These are phyloP conservation scores for Typha latifolia DNA, from an alignment of 176 grass and related monocot species.

Conservation along the genomic window DNA sequence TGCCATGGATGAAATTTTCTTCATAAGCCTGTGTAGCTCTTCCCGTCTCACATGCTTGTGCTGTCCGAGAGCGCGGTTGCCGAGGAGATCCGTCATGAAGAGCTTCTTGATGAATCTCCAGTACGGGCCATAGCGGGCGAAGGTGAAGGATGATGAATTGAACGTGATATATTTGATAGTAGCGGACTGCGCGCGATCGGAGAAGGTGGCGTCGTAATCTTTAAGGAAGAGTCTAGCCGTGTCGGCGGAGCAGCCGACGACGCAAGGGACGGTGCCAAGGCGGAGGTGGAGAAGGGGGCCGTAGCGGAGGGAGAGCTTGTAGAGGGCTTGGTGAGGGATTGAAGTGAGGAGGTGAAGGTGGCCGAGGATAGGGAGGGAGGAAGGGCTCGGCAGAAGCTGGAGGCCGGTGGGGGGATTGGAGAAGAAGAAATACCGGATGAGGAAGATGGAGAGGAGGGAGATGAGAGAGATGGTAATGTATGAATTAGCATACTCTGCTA, in stretches of 20 bases:
- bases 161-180: conserved; percentile 44
- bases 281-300: conserved; percentile 44
- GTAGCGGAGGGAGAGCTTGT: background rate
- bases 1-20: too few species aligned
- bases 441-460: background rate
- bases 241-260: conserved; percentile 33
- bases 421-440: background rate
- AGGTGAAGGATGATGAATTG: conserved; percentile 37
- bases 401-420: background rate
- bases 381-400: conserved; percentile 38
- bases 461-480: background rate
- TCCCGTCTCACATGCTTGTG: conserved; percentile 41
- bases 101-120: conserved; percentile 80
- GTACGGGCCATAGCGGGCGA: conserved; percentile 56
- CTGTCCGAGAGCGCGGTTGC: conserved; percentile 40
- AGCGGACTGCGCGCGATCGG: conserved; percentile 40
- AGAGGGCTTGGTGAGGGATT: conserved; percentile 51
- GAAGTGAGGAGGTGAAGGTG: conserved; percentile 61
- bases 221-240: conserved; percentile 37
- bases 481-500: background rate
- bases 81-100: conserved; percentile 16
- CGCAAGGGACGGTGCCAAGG: conserved; percentile 37
- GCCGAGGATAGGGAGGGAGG: conserved; percentile 48
- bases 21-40: conserved; percentile 36
- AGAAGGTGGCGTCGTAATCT: conserved; percentile 41